Percentiles rank a stretch among this genome's conserved stretches.
These are phyloP conservation scores for Carex littledalei DNA, from an alignment of 176 grass and related monocot species.

Conservation along the genomic window DNA sequence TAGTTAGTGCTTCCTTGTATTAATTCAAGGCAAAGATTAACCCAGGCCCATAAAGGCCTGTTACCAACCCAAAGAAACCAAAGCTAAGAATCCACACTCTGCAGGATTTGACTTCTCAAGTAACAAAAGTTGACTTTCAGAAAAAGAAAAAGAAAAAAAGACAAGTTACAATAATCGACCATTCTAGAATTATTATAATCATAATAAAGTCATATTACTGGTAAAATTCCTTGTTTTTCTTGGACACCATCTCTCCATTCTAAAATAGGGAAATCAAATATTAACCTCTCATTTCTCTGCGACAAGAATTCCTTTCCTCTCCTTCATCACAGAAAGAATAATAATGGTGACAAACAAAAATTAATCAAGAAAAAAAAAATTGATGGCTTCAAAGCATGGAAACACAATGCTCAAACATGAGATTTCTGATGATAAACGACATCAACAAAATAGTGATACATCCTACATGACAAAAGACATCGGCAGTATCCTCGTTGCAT, in stretches of 20 bases:
- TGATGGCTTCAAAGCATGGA: background rate
- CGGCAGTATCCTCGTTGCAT: background rate
- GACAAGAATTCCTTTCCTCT: background rate
- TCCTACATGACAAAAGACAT: background rate
- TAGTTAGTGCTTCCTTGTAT: background rate
- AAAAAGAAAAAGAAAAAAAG: too few species aligned
- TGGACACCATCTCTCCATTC: background rate
- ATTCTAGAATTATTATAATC: background rate
- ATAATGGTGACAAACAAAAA: background rate
- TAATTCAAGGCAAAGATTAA: background rate
- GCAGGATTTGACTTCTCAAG: too few species aligned
- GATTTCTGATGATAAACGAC: background rate
- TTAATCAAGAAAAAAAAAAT: background rate
- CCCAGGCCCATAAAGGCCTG: background rate
- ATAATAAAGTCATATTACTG: background rate
- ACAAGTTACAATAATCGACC: background rate
- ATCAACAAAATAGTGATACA: background rate
- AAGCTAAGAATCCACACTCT: background rate
- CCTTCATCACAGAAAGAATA: background rate
- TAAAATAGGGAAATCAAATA: background rate
- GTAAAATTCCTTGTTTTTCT: background rate
- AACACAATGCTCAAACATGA: background rate
- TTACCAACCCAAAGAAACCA: background rate
- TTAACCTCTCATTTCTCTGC: background rate
- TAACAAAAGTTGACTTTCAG: too few species aligned